Base-by-base conservation (phyloP, 2,329 filamentous ascomycete species). In the Botrytis fragariae region DNA sequence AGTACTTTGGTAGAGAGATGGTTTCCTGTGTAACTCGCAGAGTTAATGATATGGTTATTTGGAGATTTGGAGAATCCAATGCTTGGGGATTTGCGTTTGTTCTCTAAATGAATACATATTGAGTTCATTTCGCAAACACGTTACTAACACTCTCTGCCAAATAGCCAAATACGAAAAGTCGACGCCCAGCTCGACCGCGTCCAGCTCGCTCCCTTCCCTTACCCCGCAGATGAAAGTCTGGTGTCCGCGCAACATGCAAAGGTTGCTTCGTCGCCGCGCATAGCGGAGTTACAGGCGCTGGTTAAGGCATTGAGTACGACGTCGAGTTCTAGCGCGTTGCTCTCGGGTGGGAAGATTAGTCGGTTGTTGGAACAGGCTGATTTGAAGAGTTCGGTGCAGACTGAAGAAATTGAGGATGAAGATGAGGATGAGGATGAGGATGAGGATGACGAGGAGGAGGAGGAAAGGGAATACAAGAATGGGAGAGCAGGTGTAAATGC, bases 221-320 rank as follows among this genome's bases (percentile, higher is more conserved):
- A 84, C 73, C 83, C 61, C 25, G 37, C 48, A 45, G 57, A 85
- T 72, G 83, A 84, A 69, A 82, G 76, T 42, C 82, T 78, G 72
- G 75, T 76, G n/a, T 74, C 76, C 12, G 71, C 76, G 22, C 74
- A 77, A 51, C 77, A 63, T 54, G 75, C 74, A 18, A 75, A 75
- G 78, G 68, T 79, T 76, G 83, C 86, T 75, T 76, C 78, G 74
- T 87, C 86, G 32, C 85, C 87, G 39, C 84, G 89, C 69, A 83
- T 91, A 77, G 83, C 88, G 81, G 86, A 90, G 71, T 84, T 97
- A 57, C 87, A 94, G 76, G 84, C 84, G 73, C 88, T 94, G 72
- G 88, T 93, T 78, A 91, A 91, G 81, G 85, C 89, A 4, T 83
- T 97, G 22, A 95, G 93, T 32, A 89, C 91, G 6, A 89, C 89